Base-by-base conservation (phyloP, 2,329 filamentous ascomycete genomes). In the Penicillium sp. region DNA sequence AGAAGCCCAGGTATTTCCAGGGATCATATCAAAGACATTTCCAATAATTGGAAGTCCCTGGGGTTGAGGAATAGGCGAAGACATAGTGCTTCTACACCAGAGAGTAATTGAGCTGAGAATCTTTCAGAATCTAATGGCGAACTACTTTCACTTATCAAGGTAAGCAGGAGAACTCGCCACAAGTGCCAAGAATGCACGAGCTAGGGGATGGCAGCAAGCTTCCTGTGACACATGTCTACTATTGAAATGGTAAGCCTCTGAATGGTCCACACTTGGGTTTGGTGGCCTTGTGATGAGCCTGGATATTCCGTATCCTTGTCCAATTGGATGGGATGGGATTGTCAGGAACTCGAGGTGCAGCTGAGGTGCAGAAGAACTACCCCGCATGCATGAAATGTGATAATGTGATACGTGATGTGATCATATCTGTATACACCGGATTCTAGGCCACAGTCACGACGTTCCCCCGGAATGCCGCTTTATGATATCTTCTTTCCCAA, bases 41-140 rank as follows among this genome's bases (percentile, higher is more conserved):
- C 82, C 82, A 17, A 84, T 62, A 13, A 84, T 59, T 4, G 81
- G 81, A 31, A 82, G 67, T 5, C 80, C 80, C 1, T 75, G 78
- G 6, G 82, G 82, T 56, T 77, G 75, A 10, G 82, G 82, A 49
- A 84, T 84, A 12, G 79, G 78, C 5, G 71, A 73, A 21, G 80
- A 71, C 80, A 77, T 77, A 17, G 3, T 19, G 38, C 25, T 4
- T 4, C 23, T 9, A 21, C n/a, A 6, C 29, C 5, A 23, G 47
- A 27, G 15, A 21, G 9, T 38, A 3, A 25, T 17, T 33, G n/a
- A 19, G 25, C 1, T 15, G 33, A 27, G 17, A 8, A 38, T 27
- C 1, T 15, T 15, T 41, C 13, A 12, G 4, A 9, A 23, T 31
- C n/a, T n/a, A 10, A 29, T 17, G 15, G 49, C 37, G 10, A 31